Conservation (phyloP, 2,329 filamentous ascomycete genomes). For the Scedosporium dehoogii region DNA sequence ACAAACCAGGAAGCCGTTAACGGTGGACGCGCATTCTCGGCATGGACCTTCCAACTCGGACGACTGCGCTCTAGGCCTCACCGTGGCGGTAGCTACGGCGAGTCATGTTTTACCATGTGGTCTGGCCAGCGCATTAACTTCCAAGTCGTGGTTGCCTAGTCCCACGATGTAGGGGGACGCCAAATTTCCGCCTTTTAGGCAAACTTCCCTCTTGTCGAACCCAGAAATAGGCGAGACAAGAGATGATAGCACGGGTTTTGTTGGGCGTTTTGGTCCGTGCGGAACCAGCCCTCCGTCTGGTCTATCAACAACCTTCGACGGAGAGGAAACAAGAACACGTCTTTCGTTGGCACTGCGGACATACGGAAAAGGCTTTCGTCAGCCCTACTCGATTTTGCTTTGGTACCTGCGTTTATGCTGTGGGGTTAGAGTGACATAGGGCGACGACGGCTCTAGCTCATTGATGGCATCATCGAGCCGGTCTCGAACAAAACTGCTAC, state of each 20-base stretch:
- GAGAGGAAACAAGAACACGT: constrained; percentile 91
- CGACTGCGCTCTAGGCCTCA: constrained; percentile 28
- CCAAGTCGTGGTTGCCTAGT: constrained; percentile 27
- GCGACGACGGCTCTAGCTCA: background rate
- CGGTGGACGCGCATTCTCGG: constrained; percentile 11
- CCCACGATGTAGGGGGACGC: constrained; percentile 37
- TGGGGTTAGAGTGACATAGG: background rate
- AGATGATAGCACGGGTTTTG: constrained; percentile 77
- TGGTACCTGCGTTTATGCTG: background rate
- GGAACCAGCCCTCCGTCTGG: constrained; percentile 50
- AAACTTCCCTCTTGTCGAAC: constrained; percentile 33
- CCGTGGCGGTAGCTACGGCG: constrained; percentile 29
- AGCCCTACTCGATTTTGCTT: background rate
- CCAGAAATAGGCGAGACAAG: constrained; percentile 26
- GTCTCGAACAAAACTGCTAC: background rate
- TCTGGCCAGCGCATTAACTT: constrained; percentile 50
- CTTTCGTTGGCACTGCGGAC: constrained; percentile 76
- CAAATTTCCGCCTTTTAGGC: constrained; percentile 21
- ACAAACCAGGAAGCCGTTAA: constrained; percentile 13
- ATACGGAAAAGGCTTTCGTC: constrained; percentile 55
- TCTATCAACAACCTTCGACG: constrained; percentile 25
- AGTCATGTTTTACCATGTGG: constrained; percentile 35
- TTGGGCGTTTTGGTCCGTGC: constrained; percentile 85
- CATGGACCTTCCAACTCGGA: background rate
- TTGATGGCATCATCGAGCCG: background rate